Evolutionary conservation across 2,329 filamentous ascomycete species (phyloP).

Genomic region (Fusarium sublunatum): DNA sequence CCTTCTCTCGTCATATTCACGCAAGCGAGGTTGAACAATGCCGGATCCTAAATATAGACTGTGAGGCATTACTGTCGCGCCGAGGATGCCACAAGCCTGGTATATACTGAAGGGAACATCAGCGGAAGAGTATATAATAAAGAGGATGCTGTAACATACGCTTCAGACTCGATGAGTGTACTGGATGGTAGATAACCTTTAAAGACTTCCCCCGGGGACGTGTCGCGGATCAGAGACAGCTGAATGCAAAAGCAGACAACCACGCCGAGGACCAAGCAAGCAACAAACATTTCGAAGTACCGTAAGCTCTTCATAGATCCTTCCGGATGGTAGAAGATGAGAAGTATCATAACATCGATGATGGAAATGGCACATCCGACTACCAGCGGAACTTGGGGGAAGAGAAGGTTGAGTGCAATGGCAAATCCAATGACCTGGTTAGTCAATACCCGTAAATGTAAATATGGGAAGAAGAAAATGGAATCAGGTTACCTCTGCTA

Average conservation of each 20-base stretch:
- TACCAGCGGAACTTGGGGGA: slow-evolving; percentile 72
- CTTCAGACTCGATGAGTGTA: slow-evolving; percentile 67
- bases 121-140: background rate
- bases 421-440: slow-evolving; percentile 73
- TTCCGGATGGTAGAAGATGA: slow-evolving; percentile 73
- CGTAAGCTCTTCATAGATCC: slow-evolving; percentile 69
- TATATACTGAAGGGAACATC: slow-evolving; percentile 59
- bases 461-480: no score
- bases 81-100: slow-evolving; percentile 80
- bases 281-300: slow-evolving; percentile 73
- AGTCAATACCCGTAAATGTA: no score
- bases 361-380: slow-evolving; percentile 77
- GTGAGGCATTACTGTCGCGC: slow-evolving; percentile 80
- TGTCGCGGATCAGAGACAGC: slow-evolving; percentile 69
- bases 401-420: slow-evolving; percentile 74
- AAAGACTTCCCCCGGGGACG: slow-evolving; percentile 69
- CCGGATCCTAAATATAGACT: slow-evolving; percentile 76
- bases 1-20: slow-evolving; percentile 69
- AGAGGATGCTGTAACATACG: slow-evolving; percentile 50
- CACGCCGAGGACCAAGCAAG: slow-evolving; percentile 72
- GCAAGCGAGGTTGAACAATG: slow-evolving; percentile 74
- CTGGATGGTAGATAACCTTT: slow-evolving; percentile 72
- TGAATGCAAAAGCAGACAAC: slow-evolving; percentile 78
- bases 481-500: slow-evolving; percentile 62
- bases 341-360: slow-evolving; percentile 73